Conservation (phyloP, 2,329 filamentous ascomycete genomes). For the Calonectria multiphialidica region DNA sequence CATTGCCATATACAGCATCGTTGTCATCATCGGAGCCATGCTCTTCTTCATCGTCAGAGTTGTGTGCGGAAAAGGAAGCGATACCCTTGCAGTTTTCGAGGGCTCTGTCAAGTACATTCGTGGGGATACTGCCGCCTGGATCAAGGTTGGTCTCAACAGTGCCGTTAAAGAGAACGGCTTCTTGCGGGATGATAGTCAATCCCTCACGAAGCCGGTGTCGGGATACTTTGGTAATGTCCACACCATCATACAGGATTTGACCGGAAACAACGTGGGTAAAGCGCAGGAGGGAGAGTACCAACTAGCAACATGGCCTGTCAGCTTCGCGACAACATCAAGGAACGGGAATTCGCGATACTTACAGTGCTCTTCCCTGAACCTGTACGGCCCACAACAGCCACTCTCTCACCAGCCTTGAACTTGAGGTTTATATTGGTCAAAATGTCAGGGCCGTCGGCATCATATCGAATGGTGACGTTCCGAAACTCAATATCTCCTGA, state of each 20-base stretch:
- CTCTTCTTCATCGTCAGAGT: slow-evolving; percentile 46
- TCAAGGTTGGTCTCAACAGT: slow-evolving; percentile 71
- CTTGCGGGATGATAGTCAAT: slow-evolving; percentile 70
- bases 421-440: slow-evolving; percentile 63
- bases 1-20: slow-evolving; percentile 25
- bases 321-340: neutral
- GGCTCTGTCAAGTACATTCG: slow-evolving; percentile 67
- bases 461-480: slow-evolving; percentile 63
- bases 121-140: slow-evolving; percentile 68
- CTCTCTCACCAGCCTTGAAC: slow-evolving; percentile 76
- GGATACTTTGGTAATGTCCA: slow-evolving; percentile 65
- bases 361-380: slow-evolving; percentile 88
- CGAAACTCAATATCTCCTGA: slow-evolving; percentile 63
- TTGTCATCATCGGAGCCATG: slow-evolving; percentile 21
- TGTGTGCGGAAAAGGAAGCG: slow-evolving; percentile 61
- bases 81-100: slow-evolving; percentile 73
- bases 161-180: slow-evolving; percentile 68
- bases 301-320: slow-evolving; percentile 40
- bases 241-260: slow-evolving; percentile 66
- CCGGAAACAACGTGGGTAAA: slow-evolving; percentile 66
- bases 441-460: slow-evolving; percentile 59
- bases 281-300: slow-evolving; percentile 66
- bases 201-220: slow-evolving; percentile 64
- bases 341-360: slow-evolving; percentile 41
- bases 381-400: slow-evolving; percentile 84